Conservation (phyloP, 331 rosid species). For the Dryas integrifolia region DNA sequence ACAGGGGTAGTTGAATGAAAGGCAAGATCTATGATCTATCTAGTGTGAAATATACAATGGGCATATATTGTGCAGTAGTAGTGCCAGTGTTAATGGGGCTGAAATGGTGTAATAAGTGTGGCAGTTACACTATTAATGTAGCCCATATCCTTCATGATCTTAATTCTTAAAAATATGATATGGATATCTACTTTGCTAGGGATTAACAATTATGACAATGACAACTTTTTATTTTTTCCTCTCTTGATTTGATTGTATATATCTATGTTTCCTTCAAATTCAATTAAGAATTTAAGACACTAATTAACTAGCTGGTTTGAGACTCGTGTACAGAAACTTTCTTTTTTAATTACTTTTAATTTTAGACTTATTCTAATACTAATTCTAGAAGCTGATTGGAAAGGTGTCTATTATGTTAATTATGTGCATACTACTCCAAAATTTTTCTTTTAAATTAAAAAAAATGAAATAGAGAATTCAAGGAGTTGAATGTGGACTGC, state of each 20-base stretch:
- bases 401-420: background rate
- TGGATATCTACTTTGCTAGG: conserved; percentile 2
- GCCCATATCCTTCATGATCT: background rate
- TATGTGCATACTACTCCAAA: background rate
- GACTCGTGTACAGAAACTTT: conserved; percentile 6
- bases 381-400: conserved; percentile 1
- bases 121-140: conserved; percentile 6
- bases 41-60: no score
- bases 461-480: background rate
- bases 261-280: background rate
- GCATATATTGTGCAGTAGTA: background rate
- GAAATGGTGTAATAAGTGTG: background rate
- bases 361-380: background rate
- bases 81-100: background rate
- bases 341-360: background rate
- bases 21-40: conserved; percentile 26
- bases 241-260: background rate
- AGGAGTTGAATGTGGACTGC: conserved; percentile 6
- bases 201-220: conserved; percentile 9
- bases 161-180: background rate
- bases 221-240: conserved; percentile 1
- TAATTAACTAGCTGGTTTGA: background rate
- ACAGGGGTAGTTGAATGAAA: conserved; percentile 11
- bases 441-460: background rate
- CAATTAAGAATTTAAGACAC: no score